Base-by-base conservation (phyloP, 345 rosid genomes). In the Salix udensis region DNA sequence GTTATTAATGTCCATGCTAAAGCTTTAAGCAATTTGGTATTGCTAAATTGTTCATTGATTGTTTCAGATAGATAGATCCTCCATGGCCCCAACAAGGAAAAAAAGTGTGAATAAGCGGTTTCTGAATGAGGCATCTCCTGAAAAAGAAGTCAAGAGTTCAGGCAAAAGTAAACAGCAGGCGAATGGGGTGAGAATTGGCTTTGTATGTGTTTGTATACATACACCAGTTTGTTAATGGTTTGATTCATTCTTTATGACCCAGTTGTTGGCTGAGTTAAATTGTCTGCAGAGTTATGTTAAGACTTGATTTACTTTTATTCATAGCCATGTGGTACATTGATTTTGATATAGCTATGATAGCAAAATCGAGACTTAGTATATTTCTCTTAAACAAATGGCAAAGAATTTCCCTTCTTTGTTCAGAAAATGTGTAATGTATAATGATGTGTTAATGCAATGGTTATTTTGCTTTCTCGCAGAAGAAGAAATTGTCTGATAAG, bases 21-120 rank as follows among this genome's bases (percentile, higher is more conserved):
- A 18, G 30, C 39, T 39, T 44, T 24, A 7, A 36, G 24, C 7
- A 21, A 16, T 75, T 73, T 40, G 64, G 1, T 21, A 7, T 70
- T 13, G 44, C 67, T 72, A 44, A 71, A 37, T 68, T n/a, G 7
- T 34, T 80, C 19, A 37, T 76, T 73, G 23, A 69, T 13, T 77
- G 71, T 37, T 68, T 61, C 81, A 87, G 79, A 73, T 69, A 82
- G 84, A 65, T 62, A 67, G 50, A 65, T 72, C 70, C 31, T 79
- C 68, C 53, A 95, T 92, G 98, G 90, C 96, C 5, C 97, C 98
- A 10, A 31, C 88, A 6, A 90, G 88, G 80, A 95, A 95, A 84
- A 93, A 89, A 80, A 91, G 91, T 81, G 89, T 87, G 65, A 90
- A 87, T 81, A 92, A 88, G 83, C 92, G 93, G 65, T 87, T 85